Percentiles rank a stretch among this genome's conserved stretches.
These are phyloP conservation scores for Capsicum rhomboideum DNA, from an alignment of 257 asterid species.

Conservation along the genomic window DNA sequence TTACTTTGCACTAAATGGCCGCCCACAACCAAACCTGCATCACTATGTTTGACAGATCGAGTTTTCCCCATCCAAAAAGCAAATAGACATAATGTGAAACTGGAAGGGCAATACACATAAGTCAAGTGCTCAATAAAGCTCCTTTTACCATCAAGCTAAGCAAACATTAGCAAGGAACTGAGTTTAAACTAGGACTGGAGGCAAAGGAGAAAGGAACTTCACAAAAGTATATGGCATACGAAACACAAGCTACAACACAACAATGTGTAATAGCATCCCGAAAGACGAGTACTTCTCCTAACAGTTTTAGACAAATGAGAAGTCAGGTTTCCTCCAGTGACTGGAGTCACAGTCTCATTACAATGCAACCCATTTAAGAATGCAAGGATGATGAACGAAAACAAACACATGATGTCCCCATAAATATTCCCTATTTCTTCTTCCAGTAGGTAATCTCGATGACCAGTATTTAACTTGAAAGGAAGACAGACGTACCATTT, in stretches of 20 bases:
- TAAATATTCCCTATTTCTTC: not conserved
- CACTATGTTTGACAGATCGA: constrained; percentile 1
- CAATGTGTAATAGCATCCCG: not conserved
- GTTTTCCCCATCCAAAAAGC: constrained; percentile 1
- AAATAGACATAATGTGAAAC: not conserved
- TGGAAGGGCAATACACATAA: not conserved
- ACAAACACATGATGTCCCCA: not conserved
- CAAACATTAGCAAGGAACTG: not conserved
- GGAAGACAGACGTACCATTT: constrained; percentile 44
- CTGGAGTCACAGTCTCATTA: not conserved
- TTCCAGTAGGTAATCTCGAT: not conserved
- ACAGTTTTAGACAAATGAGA: not conserved
- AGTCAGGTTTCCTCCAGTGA: not conserved
- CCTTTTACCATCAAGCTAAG: not conserved
- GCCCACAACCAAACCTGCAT: constrained; percentile 2
- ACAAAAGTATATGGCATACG: not conserved
- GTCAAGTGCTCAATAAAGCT: not conserved
- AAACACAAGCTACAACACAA: not conserved
- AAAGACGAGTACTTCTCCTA: not conserved
- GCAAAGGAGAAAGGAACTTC: not conserved
- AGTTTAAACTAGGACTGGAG: not conserved
- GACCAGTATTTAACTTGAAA: not conserved
- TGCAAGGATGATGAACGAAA: not conserved
- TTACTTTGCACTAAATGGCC: constrained; percentile 6
- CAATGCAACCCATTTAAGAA: not conserved